Conservation (phyloP, 441 rosid genomes). For the Corymbia citriodora region DNA sequence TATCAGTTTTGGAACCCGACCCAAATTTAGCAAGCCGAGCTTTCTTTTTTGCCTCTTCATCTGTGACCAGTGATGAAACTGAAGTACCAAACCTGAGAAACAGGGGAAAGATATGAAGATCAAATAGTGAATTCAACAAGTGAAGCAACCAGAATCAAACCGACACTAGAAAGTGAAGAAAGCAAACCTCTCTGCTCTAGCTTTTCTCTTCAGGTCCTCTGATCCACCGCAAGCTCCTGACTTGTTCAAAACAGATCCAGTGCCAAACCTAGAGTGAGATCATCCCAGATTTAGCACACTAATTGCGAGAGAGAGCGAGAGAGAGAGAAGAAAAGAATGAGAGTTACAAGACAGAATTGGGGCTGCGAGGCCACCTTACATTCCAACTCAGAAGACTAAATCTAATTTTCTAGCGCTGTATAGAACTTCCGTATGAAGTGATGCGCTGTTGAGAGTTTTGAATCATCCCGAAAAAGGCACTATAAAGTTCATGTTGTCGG, state of each 20-base stretch:
- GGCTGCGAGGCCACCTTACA: background rate
- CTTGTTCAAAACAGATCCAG: constrained; percentile 21
- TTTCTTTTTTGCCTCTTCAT: constrained; percentile 10
- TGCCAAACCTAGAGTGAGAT: constrained; percentile 47
- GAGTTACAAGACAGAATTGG: background rate
- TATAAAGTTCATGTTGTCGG: background rate
- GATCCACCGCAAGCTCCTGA: constrained; percentile 43
- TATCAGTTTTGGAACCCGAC: background rate
- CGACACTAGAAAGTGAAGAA: background rate
- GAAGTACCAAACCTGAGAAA: background rate
- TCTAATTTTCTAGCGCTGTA: background rate
- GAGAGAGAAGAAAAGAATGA: background rate
- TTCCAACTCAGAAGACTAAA: background rate
- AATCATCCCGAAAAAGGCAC: background rate
- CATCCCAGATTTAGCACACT: background rate
- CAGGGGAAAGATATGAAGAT: background rate
- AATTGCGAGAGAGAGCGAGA: background rate
- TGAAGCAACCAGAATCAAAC: background rate
- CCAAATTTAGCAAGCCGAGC: constrained; percentile 10
- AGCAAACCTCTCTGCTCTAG: constrained; percentile 84
- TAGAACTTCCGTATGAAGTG: background rate
- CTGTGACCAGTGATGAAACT: background rate
- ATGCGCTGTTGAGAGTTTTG: background rate
- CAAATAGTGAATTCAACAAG: background rate
- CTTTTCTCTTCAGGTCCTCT: constrained; percentile 84